phyloP scores from a whole-genome alignment of 345 rosid species.

The Citrus cavaleriei region DNA sequence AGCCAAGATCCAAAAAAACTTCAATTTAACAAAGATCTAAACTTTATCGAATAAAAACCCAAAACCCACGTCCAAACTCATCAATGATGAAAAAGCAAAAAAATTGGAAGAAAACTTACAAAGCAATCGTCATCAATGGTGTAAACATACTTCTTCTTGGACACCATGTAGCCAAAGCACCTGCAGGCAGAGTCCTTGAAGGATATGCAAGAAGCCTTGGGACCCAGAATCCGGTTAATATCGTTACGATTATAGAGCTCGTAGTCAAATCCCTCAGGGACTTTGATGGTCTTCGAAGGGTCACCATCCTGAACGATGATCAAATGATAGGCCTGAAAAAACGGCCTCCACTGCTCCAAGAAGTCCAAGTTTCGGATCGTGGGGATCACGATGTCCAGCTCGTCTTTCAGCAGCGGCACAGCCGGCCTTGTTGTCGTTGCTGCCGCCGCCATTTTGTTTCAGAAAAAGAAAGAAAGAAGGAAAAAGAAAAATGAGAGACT shows the following conservation, averaged over 20 bases:
- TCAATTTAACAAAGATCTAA: slow-evolving; percentile 6
- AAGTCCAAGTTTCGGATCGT: slow-evolving; percentile 77
- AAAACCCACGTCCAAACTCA: neutral
- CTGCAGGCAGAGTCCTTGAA: slow-evolving; percentile 72
- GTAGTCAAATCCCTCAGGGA: slow-evolving; percentile 77
- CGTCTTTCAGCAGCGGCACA: slow-evolving; percentile 54
- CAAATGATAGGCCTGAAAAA: slow-evolving; percentile 67
- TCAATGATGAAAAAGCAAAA: neutral
- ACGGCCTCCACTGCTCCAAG: slow-evolving; percentile 83
- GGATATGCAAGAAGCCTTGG: slow-evolving; percentile 76
- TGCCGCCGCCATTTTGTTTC: neutral
- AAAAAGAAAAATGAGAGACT: neutral
- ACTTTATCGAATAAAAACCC: neutral
- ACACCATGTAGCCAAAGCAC: slow-evolving; percentile 78
- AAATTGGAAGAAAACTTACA: slow-evolving; percentile 38
- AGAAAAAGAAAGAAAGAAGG: no score
- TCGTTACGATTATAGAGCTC: slow-evolving; percentile 83
- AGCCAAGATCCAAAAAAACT: neutral
- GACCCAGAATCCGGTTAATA: slow-evolving; percentile 72
- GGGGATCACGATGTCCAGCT: slow-evolving; percentile 82
- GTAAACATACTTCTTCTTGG: slow-evolving; percentile 81
- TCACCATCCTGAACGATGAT: slow-evolving; percentile 92
- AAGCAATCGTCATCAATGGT: slow-evolving; percentile 94
- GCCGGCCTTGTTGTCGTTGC: slow-evolving; percentile 14
- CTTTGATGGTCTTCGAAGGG: slow-evolving; percentile 57